Conservation (phyloP, 2,329 filamentous ascomycete genomes). For the Madurella fahalii region DNA sequence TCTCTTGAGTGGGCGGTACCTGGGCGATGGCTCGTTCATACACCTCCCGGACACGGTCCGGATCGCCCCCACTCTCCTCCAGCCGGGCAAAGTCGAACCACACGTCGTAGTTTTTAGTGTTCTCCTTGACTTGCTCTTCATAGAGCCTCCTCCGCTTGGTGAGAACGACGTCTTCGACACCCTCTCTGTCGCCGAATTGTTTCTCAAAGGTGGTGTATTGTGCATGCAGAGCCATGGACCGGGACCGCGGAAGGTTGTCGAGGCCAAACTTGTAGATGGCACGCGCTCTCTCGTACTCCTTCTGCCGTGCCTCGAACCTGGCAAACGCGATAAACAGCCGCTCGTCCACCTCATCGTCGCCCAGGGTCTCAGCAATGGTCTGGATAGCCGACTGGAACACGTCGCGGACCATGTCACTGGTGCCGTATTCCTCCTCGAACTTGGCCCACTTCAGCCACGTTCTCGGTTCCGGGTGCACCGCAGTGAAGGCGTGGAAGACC, state of each 20-base stretch:
- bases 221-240: slow-evolving; percentile 80
- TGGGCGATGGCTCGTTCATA: slow-evolving; percentile 96
- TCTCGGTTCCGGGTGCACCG: slow-evolving; percentile 87
- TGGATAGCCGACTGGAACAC: slow-evolving; percentile 88
- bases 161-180: slow-evolving; percentile 92
- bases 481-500: slow-evolving; percentile 85
- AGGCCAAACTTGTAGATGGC: slow-evolving; percentile 97
- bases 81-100: slow-evolving; percentile 95
- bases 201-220: slow-evolving; percentile 98
- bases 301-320: slow-evolving; percentile 89
- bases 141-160: slow-evolving; percentile 90
- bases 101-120: slow-evolving; percentile 91
- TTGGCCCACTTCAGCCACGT: slow-evolving; percentile 99
- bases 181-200: slow-evolving; percentile 89
- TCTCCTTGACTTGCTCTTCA: slow-evolving; percentile 90
- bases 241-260: slow-evolving; percentile 84
- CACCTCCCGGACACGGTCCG: slow-evolving; percentile 80
- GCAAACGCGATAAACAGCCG: slow-evolving; percentile 93
- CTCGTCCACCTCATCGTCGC: slow-evolving; percentile 95
- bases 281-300: slow-evolving; percentile 88
- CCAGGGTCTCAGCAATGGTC: slow-evolving; percentile 80
- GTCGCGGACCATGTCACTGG: slow-evolving; percentile 84
- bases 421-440: slow-evolving; percentile 94
- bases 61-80: slow-evolving; percentile 80
- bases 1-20: slow-evolving; percentile 90